Conservation (phyloP, 208 protist species). For the Acanthamoeba healyi region DNA sequence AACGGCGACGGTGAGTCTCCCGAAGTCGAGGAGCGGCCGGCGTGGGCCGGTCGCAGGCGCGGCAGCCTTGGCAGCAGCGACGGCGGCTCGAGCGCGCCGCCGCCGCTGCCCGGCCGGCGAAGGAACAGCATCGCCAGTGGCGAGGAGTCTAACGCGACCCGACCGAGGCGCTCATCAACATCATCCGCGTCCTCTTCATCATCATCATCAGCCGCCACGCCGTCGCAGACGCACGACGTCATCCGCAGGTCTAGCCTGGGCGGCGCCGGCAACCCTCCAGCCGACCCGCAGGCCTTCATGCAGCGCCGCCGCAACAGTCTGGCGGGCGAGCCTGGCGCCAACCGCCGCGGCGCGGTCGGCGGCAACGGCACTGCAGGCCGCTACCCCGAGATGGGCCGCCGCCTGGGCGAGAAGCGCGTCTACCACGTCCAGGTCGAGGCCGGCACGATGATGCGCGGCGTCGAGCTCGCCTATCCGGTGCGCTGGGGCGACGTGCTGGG, state of each 20-base stretch:
- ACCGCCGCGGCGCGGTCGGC: not conserved
- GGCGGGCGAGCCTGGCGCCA: not conserved
- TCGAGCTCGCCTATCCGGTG: slow-evolving; percentile 29
- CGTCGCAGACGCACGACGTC: not conserved
- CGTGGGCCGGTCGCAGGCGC: not conserved
- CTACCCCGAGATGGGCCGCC: not conserved
- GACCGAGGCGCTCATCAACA: too few species aligned
- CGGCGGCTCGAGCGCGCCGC: not conserved
- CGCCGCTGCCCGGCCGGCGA: not conserved
- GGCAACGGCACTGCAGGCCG: not conserved
- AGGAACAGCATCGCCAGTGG: not conserved
- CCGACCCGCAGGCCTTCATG: not conserved
- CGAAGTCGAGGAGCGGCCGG: not conserved
- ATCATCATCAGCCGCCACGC: too few species aligned
- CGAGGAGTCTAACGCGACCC: not conserved
- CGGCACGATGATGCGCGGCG: slow-evolving; percentile 14
- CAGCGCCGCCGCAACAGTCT: slow-evolving; percentile 33
- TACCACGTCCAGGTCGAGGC: slow-evolving; percentile 23
- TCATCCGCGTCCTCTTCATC: not conserved
- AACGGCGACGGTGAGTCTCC: not conserved
- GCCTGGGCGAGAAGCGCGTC: slow-evolving; percentile 1
- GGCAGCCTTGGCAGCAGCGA: not conserved
- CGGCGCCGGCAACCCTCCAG: not conserved
- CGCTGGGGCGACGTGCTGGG: slow-evolving; percentile 49
- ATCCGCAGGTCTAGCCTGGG: not conserved